phyloP scores from a whole-genome alignment of 305 asterid species.

The Stenogyne calaminthoides region DNA sequence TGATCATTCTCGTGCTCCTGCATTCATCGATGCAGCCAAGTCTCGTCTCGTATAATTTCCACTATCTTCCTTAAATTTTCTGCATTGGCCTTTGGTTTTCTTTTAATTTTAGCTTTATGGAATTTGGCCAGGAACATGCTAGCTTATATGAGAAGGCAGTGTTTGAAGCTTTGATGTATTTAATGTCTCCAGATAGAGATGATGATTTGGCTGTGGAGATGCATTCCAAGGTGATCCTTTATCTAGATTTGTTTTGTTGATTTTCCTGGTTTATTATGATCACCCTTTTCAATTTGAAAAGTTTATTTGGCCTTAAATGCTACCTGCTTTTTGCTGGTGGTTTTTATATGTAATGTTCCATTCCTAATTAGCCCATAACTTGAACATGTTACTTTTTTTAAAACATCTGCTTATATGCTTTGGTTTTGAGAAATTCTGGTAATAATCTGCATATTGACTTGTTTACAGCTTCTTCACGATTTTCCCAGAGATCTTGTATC shows the following conservation, averaged over 20 bases:
- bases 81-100: not conserved
- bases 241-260: not conserved
- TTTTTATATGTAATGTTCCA: not conserved
- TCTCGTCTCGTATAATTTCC: constrained; percentile 59
- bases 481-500: constrained; percentile 87
- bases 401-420: not conserved
- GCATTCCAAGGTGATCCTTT: constrained; percentile 60
- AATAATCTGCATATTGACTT: constrained; percentile 25
- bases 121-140: constrained; percentile 60
- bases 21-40: constrained; percentile 64
- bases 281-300: not conserved
- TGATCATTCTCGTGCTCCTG: constrained; percentile 53
- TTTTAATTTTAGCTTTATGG: constrained; percentile 5
- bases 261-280: not conserved
- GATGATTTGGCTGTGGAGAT: constrained; percentile 78
- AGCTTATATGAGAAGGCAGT: constrained; percentile 74
- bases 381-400: constrained; percentile 5
- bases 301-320: not conserved
- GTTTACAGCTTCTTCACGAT: constrained; percentile 64
- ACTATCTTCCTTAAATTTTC: not conserved
- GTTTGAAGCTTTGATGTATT: constrained; percentile 54
- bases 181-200: constrained; percentile 71
- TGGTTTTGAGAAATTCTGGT: constrained; percentile 19
- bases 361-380: not conserved
- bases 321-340: not conserved